Evolutionary conservation across 257 asterid genomes (phyloP).

Genomic region (Nicotiana obtusifolia): DNA sequence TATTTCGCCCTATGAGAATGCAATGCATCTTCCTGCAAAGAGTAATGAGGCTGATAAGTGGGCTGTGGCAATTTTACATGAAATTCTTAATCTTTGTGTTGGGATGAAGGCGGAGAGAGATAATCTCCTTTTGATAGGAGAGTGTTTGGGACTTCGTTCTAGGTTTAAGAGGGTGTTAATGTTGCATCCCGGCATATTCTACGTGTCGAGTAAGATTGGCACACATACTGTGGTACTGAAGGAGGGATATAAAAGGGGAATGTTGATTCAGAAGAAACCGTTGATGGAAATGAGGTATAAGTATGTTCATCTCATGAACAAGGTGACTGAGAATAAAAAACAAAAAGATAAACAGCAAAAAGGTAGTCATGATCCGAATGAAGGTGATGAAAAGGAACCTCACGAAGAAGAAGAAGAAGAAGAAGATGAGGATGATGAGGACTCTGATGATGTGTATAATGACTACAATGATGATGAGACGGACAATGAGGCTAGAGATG

Average conservation of each 20-base stretch:
- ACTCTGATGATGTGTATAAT: constrained; percentile 26
- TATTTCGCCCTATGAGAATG: constrained; percentile 67
- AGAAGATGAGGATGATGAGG: constrained; percentile 24
- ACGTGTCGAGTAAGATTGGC: constrained; percentile 62
- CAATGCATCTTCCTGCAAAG: constrained; percentile 41
- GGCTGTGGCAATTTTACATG: constrained; percentile 72
- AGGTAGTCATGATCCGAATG: constrained; percentile 25
- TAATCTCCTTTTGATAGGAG: constrained; percentile 60
- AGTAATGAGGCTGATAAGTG: constrained; percentile 78
- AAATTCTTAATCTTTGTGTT: constrained; percentile 67
- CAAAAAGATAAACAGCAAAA: constrained; percentile 22
- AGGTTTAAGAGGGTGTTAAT: constrained; percentile 68
- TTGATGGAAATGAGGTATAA: constrained; percentile 60
- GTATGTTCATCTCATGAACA: constrained; percentile 60
- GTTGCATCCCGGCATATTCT: constrained; percentile 90
- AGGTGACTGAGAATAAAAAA: constrained; percentile 38
- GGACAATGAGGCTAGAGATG: not conserved
- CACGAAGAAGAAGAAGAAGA: constrained; percentile 35
- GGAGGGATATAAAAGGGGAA: constrained; percentile 76
- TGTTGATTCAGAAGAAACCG: constrained; percentile 50
- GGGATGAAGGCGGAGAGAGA: constrained; percentile 84
- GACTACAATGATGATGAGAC: constrained; percentile 15
- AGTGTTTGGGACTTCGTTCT: constrained; percentile 72
- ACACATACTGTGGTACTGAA: constrained; percentile 68
- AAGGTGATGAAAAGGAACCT: constrained; percentile 26